Evolutionary conservation across 1,284 basidiomycete genomes (phyloP).

Genomic region (Marasmius sp.): DNA sequence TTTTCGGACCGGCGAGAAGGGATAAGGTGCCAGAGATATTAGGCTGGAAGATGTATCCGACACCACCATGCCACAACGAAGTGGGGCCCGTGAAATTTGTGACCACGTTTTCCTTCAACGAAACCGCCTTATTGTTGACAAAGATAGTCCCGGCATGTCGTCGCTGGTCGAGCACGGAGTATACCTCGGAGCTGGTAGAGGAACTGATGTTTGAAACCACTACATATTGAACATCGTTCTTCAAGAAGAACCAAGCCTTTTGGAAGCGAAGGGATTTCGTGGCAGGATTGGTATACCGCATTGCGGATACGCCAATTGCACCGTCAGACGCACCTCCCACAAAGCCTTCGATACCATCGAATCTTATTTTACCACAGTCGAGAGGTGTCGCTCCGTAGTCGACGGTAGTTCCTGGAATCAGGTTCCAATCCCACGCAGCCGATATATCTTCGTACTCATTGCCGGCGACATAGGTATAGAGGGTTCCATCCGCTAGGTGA

Average conservation of each 20-base stretch:
- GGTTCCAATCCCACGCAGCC: constrained; percentile 72
- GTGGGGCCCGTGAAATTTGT: constrained; percentile 18
- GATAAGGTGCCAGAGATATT: constrained; percentile 35
- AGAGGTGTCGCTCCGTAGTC: constrained; percentile 57
- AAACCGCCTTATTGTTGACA: constrained; percentile 35
- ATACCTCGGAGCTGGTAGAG: constrained; percentile 44
- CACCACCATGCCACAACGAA: constrained; percentile 57
- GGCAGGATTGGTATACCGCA: constrained; percentile 63
- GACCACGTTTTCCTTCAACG: neutral
- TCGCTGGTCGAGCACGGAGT: constrained; percentile 67
- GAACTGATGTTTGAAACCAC: constrained; percentile 54
- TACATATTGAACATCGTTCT: constrained; percentile 59
- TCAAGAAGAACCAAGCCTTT: constrained; percentile 74
- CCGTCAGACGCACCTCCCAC: constrained; percentile 67
- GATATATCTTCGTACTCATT: constrained; percentile 70
- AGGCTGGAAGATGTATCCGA: constrained; percentile 50
- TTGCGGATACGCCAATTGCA: constrained; percentile 50
- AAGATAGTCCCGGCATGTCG: constrained; percentile 42
- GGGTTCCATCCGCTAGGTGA: constrained; percentile 63
- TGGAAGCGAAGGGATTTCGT: constrained; percentile 59
- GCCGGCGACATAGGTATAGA: constrained; percentile 63
- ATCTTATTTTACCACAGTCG: constrained; percentile 37
- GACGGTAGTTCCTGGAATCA: constrained; percentile 69
- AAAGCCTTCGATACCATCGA: constrained; percentile 50
- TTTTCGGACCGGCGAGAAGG: constrained; percentile 44